Conservation (phyloP, 2,329 filamentous ascomycete genomes). For the Neonectria sp. region DNA sequence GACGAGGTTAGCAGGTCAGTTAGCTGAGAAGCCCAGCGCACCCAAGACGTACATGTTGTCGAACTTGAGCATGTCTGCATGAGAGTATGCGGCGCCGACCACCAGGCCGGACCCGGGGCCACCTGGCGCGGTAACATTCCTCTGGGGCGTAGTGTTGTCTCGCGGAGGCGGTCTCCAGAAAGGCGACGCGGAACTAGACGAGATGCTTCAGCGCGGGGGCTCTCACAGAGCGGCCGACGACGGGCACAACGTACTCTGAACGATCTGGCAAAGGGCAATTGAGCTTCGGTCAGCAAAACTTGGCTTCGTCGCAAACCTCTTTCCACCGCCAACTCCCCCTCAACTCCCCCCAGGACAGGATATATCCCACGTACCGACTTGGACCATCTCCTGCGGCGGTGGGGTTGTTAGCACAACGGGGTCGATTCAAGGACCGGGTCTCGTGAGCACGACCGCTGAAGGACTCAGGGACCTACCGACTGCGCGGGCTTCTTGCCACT, state of each 20-base stretch:
- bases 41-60: constrained; percentile 76
- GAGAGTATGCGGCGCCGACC: constrained; percentile 95
- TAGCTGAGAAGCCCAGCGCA: not conserved
- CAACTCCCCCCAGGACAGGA: constrained; percentile 21
- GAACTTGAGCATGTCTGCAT: constrained; percentile 94
- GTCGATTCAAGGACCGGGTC: constrained; percentile 34
- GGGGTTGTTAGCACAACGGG: constrained; percentile 54
- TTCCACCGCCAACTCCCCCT: constrained; percentile 15
- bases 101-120: constrained; percentile 79
- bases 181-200: constrained; percentile 81
- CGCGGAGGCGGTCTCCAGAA: constrained; percentile 83
- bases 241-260: constrained; percentile 69
- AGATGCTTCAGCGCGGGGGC: constrained; percentile 47
- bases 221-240: constrained; percentile 15
- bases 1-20: constrained; percentile 26
- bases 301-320: constrained; percentile 32
- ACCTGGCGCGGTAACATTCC: constrained; percentile 56
- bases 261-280: constrained; percentile 63
- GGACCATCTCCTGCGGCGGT: constrained; percentile 92
- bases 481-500: constrained; percentile 79
- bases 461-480: constrained; percentile 70
- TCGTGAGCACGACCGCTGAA: constrained; percentile 37
- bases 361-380: constrained; percentile 81
- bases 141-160: constrained; percentile 67
- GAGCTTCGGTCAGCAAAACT: constrained; percentile 46